These are phyloP conservation scores for Penicillium ucsense DNA, from an alignment of 495 filamentous ascomycete species.

Conservation along the genomic window DNA sequence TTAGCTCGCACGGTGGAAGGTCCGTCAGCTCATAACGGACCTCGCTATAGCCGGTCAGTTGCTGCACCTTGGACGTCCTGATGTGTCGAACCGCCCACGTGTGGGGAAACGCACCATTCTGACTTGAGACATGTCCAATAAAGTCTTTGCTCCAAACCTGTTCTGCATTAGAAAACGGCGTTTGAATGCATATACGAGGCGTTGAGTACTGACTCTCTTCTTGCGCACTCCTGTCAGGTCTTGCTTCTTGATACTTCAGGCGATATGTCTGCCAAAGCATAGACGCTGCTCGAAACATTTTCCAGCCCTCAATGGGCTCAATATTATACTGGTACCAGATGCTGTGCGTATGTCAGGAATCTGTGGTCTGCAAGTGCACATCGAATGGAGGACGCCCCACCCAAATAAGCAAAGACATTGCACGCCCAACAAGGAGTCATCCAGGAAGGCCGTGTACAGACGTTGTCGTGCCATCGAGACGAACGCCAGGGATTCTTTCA, in stretches of 20 bases:
- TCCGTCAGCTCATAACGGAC: slow-evolving; percentile 26
- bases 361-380: neutral
- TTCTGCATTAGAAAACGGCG: neutral
- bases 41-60: slow-evolving; percentile 11
- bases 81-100: neutral
- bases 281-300: slow-evolving; percentile 30
- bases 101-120: slow-evolving; percentile 16
- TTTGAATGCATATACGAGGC: neutral
- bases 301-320: slow-evolving; percentile 28
- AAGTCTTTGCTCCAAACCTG: slow-evolving; percentile 27
- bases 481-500: slow-evolving; percentile 18
- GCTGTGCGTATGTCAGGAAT: slow-evolving; percentile 6
- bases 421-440: slow-evolving; percentile 24
- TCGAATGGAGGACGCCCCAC: slow-evolving; percentile 7
- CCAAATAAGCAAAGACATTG: slow-evolving; percentile 31
- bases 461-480: slow-evolving; percentile 26
- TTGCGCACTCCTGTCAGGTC: slow-evolving; percentile 21
- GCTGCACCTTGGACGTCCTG: too few species aligned
- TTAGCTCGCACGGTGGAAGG: slow-evolving; percentile 21
- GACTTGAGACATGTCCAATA: slow-evolving; percentile 35
- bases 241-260: slow-evolving; percentile 16
- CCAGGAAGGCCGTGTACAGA: slow-evolving; percentile 22
- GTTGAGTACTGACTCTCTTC: slow-evolving; percentile 18
- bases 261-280: slow-evolving; percentile 31
- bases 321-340: slow-evolving; percentile 35